Evolutionary conservation across 176 grass and related monocot species (phyloP).

Genomic region (Phragmites australis): DNA sequence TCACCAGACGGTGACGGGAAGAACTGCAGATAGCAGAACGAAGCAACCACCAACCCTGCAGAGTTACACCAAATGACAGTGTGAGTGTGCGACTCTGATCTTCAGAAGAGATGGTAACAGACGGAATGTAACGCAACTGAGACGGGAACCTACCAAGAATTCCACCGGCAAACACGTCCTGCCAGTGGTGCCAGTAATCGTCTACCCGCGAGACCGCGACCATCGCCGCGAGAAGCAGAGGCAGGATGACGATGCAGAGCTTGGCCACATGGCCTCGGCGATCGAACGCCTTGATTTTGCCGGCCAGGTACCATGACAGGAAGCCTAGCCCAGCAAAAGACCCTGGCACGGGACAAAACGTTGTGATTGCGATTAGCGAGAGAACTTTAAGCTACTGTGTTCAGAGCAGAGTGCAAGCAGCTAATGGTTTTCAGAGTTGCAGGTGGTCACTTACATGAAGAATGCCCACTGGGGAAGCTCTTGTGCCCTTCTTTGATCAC

Average conservation of each 20-base stretch:
- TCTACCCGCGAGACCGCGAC: slow-evolving; percentile 34
- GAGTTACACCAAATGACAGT: neutral
- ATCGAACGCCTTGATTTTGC: slow-evolving; percentile 45
- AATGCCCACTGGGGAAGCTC: slow-evolving; percentile 42
- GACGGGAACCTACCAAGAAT: slow-evolving; percentile 23
- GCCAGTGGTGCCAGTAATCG: slow-evolving; percentile 53
- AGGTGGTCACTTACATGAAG: slow-evolving; percentile 18
- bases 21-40: slow-evolving; percentile 44
- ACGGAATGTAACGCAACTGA: neutral
- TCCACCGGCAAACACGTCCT: slow-evolving; percentile 39
- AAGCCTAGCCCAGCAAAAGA: slow-evolving; percentile 45
- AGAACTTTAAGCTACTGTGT: neutral
- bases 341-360: slow-evolving; percentile 1
- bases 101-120: neutral
- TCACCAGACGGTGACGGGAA: slow-evolving; percentile 31
- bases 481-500: slow-evolving; percentile 45
- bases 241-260: slow-evolving; percentile 35
- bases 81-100: neutral
- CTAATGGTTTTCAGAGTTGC: neutral
- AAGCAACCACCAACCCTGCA: slow-evolving; percentile 32
- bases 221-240: slow-evolving; percentile 35
- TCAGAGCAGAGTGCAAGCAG: neutral
- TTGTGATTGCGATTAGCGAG: no score
- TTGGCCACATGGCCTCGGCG: slow-evolving; percentile 29
- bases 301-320: slow-evolving; percentile 39